phyloP scores from a whole-genome alignment of 768 basidiomycete species.

The Suillus decipiens region DNA sequence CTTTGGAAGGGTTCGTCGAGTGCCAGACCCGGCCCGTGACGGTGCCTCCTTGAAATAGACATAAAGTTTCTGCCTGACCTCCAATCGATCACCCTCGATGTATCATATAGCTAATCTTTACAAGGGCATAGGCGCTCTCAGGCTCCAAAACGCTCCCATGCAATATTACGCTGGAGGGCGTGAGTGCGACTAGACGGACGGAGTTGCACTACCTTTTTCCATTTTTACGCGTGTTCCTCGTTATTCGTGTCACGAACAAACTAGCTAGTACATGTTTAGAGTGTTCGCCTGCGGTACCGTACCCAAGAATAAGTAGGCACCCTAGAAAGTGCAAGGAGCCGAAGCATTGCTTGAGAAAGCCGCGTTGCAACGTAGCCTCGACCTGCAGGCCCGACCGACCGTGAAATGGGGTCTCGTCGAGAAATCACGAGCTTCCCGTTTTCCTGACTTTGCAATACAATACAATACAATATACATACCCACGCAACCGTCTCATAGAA shows the following conservation, averaged over 20 bases:
- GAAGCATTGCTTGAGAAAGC: slow-evolving; percentile 5
- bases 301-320: slow-evolving; percentile 15
- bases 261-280: slow-evolving; percentile 17
- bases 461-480: background rate
- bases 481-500: background rate
- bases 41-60: slow-evolving; percentile 5
- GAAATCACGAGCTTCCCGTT: background rate
- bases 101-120: slow-evolving; percentile 3
- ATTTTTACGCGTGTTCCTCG: slow-evolving; percentile 1
- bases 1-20: background rate
- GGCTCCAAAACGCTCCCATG: slow-evolving; percentile 26
- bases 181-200: slow-evolving; percentile 20
- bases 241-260: slow-evolving; percentile 4
- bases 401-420: slow-evolving; percentile 3
- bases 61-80: background rate
- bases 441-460: background rate
- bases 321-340: slow-evolving; percentile 7
- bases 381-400: background rate
- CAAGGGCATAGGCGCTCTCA: slow-evolving; percentile 21
- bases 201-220: background rate
- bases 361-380: background rate
- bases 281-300: slow-evolving; percentile 19
- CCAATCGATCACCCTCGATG: slow-evolving; percentile 14
- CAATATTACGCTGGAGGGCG: slow-evolving; percentile 15
- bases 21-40: slow-evolving; percentile 1